These are phyloP conservation scores for Magnusiomyces clavatus DNA, from an alignment of 1,139 yeast species.

Conservation along the genomic window DNA sequence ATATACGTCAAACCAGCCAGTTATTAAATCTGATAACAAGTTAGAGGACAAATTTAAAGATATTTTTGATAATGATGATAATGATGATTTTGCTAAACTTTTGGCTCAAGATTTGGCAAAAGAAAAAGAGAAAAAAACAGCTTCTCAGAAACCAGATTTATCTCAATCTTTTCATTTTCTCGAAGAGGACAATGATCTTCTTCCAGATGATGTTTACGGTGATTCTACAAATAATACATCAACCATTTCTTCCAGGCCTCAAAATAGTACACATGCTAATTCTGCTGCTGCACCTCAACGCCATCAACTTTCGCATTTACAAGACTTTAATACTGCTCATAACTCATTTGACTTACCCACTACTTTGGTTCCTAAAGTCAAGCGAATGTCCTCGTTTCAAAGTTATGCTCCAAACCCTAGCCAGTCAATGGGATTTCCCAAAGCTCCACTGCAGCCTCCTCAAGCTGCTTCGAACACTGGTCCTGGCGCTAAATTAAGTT, in stretches of 20 bases:
- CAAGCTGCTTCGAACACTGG: too few species aligned
- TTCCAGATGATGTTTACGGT: slow-evolving; percentile 31
- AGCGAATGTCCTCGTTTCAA: slow-evolving; percentile 9
- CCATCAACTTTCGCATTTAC: slow-evolving; percentile 12
- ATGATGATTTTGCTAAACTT: slow-evolving; percentile 17
- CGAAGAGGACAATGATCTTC: slow-evolving; percentile 43
- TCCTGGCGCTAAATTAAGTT: too few species aligned
- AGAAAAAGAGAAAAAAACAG: slow-evolving; percentile 3
- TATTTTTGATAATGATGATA: slow-evolving; percentile 1
- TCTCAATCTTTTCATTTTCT: slow-evolving; percentile 32
- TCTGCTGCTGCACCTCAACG: slow-evolving; percentile 5
- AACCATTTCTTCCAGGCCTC: slow-evolving; percentile 8
- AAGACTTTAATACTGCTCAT: slow-evolving; percentile 16
- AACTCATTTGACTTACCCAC: slow-evolving; percentile 63
- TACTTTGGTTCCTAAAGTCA: slow-evolving; percentile 37
- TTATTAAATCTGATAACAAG: too few species aligned
- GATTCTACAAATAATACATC: slow-evolving; percentile 3
- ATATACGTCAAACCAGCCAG: too few species aligned
- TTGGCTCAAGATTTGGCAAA: slow-evolving; percentile 10
- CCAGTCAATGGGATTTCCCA: slow-evolving; percentile 7
- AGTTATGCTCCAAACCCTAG: slow-evolving; percentile 9
- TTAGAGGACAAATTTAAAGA: too few species aligned
- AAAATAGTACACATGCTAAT: slow-evolving; percentile 5
- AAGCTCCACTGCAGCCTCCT: too few species aligned
- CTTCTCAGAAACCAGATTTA: slow-evolving; percentile 10